Conservation (phyloP, 2,329 filamentous ascomycete species). For the Curvularia eragrostidis region DNA sequence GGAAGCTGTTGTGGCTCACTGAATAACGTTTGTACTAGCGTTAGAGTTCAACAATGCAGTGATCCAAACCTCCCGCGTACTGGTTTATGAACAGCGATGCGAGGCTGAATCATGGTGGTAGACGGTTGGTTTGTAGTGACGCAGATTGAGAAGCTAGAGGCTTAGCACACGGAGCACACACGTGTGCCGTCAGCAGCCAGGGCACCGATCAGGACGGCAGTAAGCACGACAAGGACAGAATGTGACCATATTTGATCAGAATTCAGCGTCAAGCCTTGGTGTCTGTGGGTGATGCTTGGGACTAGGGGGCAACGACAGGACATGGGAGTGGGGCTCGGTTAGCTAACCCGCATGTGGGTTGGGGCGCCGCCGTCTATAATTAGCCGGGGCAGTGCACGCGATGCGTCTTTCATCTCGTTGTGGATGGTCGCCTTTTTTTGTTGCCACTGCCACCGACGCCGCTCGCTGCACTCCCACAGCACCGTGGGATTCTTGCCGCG, state of each 20-base stretch:
- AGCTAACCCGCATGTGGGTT: conserved; percentile 11
- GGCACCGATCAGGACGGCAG: not conserved
- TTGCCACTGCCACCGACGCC: conserved; percentile 28
- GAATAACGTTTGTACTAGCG: not conserved
- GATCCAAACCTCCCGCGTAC: not conserved
- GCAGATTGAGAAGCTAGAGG: not conserved
- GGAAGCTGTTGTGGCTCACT: not conserved
- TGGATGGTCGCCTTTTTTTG: conserved; percentile 27
- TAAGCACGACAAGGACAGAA: not conserved
- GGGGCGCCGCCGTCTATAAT: conserved; percentile 31
- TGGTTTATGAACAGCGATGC: not conserved
- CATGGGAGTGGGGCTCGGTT: conserved; percentile 18
- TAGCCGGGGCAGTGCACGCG: conserved; percentile 41
- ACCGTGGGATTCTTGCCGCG: conserved; percentile 7
- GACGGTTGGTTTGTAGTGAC: not conserved
- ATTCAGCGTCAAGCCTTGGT: not conserved
- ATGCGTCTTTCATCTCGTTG: conserved; percentile 22
- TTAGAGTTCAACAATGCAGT: not conserved
- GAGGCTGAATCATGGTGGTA: not conserved
- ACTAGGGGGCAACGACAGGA: conserved; percentile 14
- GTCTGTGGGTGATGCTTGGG: conserved; percentile 8
- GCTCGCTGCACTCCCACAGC: conserved; percentile 13
- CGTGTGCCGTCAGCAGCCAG: not conserved
- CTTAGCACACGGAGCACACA: not conserved
- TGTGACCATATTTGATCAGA: not conserved